Evolutionary conservation across 1,139 yeast species (phyloP).

Genomic region (Neolecta irregularis): DNA sequence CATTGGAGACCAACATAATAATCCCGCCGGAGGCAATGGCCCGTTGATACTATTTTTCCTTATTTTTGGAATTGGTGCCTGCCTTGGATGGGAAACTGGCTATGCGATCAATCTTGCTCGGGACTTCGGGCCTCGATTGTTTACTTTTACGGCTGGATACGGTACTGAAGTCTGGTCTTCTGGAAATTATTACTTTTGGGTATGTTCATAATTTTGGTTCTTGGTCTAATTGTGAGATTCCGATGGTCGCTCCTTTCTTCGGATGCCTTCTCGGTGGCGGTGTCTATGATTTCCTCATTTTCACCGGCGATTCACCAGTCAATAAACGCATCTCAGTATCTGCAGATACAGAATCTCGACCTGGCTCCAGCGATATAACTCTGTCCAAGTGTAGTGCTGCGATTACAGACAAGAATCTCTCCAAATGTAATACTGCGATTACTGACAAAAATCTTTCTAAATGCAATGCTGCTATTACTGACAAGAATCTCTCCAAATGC

Average conservation of each 20-base stretch:
- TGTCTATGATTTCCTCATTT: constrained; percentile 33
- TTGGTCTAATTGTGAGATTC: too few species aligned
- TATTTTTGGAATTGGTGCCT: constrained; percentile 31
- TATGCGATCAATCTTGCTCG: constrained; percentile 39
- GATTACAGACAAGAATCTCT: too few species aligned
- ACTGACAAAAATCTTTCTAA: too few species aligned
- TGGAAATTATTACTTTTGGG: constrained; percentile 35
- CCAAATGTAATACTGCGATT: too few species aligned
- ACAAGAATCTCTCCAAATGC: too few species aligned
- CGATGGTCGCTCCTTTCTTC: constrained; percentile 32
- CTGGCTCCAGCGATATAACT: too few species aligned
- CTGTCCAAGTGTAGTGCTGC: too few species aligned
- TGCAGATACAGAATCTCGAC: too few species aligned
- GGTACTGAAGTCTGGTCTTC: constrained; percentile 28
- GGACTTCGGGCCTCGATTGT: constrained; percentile 38
- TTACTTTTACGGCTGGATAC: constrained; percentile 33
- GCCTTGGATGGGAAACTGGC: constrained; percentile 36
- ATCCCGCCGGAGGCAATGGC: constrained; percentile 30
- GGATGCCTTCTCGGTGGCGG: constrained; percentile 34
- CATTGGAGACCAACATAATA: constrained; percentile 35
- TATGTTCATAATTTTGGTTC: too few species aligned
- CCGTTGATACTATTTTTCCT: constrained; percentile 32
- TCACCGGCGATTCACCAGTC: too few species aligned
- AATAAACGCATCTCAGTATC: too few species aligned
- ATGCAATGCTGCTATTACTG: too few species aligned